These are phyloP conservation scores for Venustampulla echinocandica DNA, from an alignment of 495 filamentous ascomycete genomes.

Conservation along the genomic window DNA sequence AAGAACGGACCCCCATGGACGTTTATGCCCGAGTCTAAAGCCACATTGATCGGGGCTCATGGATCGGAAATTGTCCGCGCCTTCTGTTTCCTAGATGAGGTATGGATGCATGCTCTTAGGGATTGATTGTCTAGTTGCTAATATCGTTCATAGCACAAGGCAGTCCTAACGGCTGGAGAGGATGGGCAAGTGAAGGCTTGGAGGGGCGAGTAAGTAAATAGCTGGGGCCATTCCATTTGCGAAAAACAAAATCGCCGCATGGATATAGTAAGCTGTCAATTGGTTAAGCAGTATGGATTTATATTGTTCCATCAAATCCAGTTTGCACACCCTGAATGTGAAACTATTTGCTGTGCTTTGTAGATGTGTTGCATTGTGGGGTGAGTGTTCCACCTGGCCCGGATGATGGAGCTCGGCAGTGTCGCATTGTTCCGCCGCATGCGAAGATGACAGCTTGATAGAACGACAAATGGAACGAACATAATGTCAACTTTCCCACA, in stretches of 20 bases:
- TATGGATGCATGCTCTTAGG: conserved; percentile 31
- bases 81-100: conserved; percentile 62
- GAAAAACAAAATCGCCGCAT: neutral
- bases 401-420: conserved; percentile 3
- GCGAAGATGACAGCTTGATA: conserved; percentile 21
- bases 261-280: neutral
- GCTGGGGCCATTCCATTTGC: neutral
- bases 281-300: too few species aligned
- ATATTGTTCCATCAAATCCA: too few species aligned
- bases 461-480: conserved; percentile 1
- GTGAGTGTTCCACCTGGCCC: too few species aligned
- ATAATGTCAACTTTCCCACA: neutral
- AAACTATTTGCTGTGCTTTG: neutral
- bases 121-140: conserved; percentile 8
- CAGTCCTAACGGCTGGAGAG: conserved; percentile 70
- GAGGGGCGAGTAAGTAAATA: conserved; percentile 25
- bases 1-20: conserved; percentile 48
- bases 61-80: conserved; percentile 77
- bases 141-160: conserved; percentile 41
- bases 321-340: neutral
- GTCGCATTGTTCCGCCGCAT: conserved; percentile 10
- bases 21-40: conserved; percentile 49
- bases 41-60: conserved; percentile 68
- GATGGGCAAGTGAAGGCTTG: conserved; percentile 67
- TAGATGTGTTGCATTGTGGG: neutral